These are phyloP conservation scores for Ophiostoma pallidulum DNA, from an alignment of 2,329 filamentous ascomycete genomes.

Conservation along the genomic window DNA sequence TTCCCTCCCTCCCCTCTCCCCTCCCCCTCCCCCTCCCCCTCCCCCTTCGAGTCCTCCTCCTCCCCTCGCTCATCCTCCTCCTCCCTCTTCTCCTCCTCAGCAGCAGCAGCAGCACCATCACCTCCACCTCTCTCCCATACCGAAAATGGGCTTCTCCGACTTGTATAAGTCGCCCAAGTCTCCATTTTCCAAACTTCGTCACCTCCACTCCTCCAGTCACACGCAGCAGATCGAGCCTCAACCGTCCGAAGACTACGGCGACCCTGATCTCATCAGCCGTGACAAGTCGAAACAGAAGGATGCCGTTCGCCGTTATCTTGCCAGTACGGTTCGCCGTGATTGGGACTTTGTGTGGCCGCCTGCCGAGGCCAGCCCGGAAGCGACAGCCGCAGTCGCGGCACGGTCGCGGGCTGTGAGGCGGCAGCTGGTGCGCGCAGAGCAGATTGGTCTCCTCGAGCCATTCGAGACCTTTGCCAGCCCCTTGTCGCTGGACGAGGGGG, in stretches of 20 bases:
- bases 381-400: neutral
- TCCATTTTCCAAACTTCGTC: slow-evolving; percentile 43
- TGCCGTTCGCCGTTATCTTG: slow-evolving; percentile 47
- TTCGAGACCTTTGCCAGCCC: slow-evolving; percentile 11
- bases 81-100: neutral
- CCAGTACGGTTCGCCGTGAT: slow-evolving; percentile 45
- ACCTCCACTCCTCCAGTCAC: slow-evolving; percentile 24
- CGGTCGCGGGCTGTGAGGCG: neutral
- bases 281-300: slow-evolving; percentile 56
- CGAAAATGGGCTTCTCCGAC: slow-evolving; percentile 49
- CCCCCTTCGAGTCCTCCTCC: neutral
- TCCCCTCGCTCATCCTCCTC: neutral
- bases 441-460: slow-evolving; percentile 9
- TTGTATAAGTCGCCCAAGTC: slow-evolving; percentile 48
- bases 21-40: neutral
- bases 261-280: slow-evolving; percentile 51
- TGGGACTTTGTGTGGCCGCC: slow-evolving; percentile 53
- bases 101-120: neutral
- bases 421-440: slow-evolving; percentile 2
- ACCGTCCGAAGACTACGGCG: slow-evolving; percentile 32
- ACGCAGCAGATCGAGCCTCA: slow-evolving; percentile 19
- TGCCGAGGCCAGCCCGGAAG: neutral
- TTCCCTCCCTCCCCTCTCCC: neutral
- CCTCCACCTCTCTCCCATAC: slow-evolving; percentile 9
- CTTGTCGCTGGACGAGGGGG: neutral